These are phyloP conservation scores for Stentor roeselii DNA, from an alignment of 73 alveolate genomes.

Conservation along the genomic window DNA sequence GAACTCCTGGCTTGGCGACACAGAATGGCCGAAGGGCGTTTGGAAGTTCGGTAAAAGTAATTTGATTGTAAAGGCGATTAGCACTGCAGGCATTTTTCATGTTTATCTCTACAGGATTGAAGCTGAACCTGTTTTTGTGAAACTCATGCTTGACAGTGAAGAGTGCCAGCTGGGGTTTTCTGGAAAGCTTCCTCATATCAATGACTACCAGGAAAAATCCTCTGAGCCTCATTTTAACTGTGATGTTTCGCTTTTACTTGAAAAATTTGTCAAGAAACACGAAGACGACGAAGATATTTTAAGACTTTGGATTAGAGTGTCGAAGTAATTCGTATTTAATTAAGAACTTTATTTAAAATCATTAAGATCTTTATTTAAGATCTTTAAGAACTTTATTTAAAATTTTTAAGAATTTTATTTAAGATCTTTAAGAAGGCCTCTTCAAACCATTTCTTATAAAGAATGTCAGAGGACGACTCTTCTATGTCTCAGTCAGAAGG, in stretches of 20 bases:
- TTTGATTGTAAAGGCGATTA: not conserved
- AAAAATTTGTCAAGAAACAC: not conserved
- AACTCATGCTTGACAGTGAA: not conserved
- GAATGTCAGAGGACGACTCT: not conserved
- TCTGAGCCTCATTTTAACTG: not conserved
- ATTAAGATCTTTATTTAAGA: no score
- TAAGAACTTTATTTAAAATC: no score
- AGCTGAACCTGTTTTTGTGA: not conserved
- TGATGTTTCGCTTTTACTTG: not conserved
- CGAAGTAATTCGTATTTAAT: no score
- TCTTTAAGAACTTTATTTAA: no score
- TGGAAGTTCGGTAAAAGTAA: not conserved
- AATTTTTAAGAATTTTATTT: no score
- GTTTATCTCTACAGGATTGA: not conserved
- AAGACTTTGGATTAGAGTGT: not conserved
- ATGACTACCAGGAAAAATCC: not conserved
- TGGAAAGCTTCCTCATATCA: not conserved
- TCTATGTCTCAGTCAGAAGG: not conserved
- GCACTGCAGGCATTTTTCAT: not conserved
- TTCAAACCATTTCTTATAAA: no score
- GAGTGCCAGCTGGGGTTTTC: not conserved
- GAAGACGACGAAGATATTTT: not conserved
- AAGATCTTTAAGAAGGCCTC: no score
- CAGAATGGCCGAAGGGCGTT: slow-evolving; percentile 9
- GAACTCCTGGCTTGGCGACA: not conserved